A percentile compares a stretch with the other conserved stretches of the same genome.
phyloP scores from a whole-genome alignment of 2,329 filamentous ascomycete species.

The Colletotrichum sp. region DNA sequence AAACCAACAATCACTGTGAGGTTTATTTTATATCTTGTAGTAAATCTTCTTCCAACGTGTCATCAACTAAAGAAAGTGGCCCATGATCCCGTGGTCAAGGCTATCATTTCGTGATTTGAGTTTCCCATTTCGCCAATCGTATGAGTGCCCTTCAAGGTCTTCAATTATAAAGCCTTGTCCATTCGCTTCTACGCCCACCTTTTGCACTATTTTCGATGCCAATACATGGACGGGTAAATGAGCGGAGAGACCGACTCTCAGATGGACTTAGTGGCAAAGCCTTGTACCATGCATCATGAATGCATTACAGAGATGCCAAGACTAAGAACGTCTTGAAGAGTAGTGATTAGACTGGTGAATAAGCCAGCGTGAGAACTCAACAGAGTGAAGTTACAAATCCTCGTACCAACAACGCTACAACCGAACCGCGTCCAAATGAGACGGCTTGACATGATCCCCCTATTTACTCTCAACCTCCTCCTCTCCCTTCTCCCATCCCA shows the following conservation, averaged over 20 bases:
- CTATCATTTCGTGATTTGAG: not conserved
- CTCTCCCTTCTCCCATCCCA: constrained; percentile 11
- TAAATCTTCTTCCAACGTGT: not conserved
- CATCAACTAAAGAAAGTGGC: not conserved
- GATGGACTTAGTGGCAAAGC: not conserved
- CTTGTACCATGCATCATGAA: not conserved
- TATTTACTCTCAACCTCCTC: not conserved
- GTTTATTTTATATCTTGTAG: too few species aligned
- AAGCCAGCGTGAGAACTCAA: not conserved
- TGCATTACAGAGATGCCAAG: not conserved
- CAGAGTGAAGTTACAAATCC: not conserved
- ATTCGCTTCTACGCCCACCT: not conserved
- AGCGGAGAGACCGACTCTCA: too few species aligned
- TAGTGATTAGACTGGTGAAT: not conserved
- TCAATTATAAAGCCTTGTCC: not conserved
- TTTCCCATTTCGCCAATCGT: not conserved
- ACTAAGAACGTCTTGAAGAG: not conserved
- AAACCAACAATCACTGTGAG: accelerated
- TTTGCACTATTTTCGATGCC: not conserved
- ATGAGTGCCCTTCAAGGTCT: not conserved
- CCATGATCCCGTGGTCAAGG: not conserved
- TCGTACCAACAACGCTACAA: not conserved
- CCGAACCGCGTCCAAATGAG: not conserved
- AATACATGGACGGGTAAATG: not conserved
- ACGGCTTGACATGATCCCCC: not conserved